Base-by-base conservation (phyloP, 352 stramenopile species). In the Thraustochytrium sp. region DNA sequence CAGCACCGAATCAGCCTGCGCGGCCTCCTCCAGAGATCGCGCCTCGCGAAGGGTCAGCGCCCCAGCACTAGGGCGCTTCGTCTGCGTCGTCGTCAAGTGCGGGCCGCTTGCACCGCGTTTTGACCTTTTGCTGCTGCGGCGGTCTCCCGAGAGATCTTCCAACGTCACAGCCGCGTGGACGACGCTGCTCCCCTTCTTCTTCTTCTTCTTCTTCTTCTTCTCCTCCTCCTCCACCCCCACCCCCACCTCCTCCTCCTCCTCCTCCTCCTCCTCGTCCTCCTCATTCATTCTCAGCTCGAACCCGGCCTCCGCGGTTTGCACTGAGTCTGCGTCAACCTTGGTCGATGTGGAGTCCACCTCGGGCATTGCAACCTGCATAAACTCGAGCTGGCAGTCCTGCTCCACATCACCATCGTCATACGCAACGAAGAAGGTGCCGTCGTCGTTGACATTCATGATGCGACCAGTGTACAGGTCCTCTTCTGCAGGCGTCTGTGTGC, bases 331-430 rank as follows among this genome's bases (percentile, higher is more conserved):
- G 18, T 18, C 16, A 23, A 23, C 16, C 18, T 55, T 55, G 48
- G n/a, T 23, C 48, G 48, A 23, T n/a, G n/a, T 23, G n/a, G 48
- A 55, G 18, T 23, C 16, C n/a, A 55, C 48, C 18, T 55, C 48
- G n/a, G n/a, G 18, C 48, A 23, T 55, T 23, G 16, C 1, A 72
- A 77, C n/a, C 26, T 77, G 42, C 18, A 77, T 72, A 75, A 77
- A 77, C n/a, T 77, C 65, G 11, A 77, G 65, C 42, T 62, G 21
- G 37, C 65, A 77, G 31, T 77, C 65, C 26, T 77, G 23, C 11
- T 77, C 65, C 21, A 62, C 40, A 31, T 77, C 65, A 18, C 65
- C 65, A 3, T 77, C 65, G 37, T 77, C 65, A 26, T 77, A 77
- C 36, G 23, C 49, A 44, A 77, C 26, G 36, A 37, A 11, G 64